These are phyloP conservation scores for Dioszegia hungarica DNA, from an alignment of 768 basidiomycete species.

Conservation along the genomic window DNA sequence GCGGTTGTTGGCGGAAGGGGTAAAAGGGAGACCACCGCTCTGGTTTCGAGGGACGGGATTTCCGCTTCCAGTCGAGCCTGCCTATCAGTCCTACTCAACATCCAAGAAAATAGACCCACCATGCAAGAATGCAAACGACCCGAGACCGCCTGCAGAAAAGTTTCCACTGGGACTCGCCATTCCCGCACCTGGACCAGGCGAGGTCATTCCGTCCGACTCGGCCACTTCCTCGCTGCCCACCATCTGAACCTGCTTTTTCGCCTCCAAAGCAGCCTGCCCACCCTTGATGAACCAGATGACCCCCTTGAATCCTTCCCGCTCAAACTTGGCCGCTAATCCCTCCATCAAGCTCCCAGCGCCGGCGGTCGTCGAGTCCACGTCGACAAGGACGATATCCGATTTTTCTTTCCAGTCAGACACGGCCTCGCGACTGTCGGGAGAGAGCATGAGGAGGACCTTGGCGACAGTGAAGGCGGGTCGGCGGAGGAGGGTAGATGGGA, in stretches of 20 bases:
- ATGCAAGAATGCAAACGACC: slow-evolving; percentile 48
- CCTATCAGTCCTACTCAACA: neutral
- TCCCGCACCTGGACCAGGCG: slow-evolving; percentile 1
- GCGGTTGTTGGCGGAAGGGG: neutral
- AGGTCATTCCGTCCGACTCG: neutral
- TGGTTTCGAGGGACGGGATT: neutral
- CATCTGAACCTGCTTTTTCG: slow-evolving; percentile 33
- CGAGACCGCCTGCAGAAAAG: slow-evolving; percentile 3
- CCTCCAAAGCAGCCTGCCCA: slow-evolving; percentile 57
- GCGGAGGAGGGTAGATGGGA: slow-evolving; percentile 90
- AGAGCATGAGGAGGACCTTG: slow-evolving; percentile 75
- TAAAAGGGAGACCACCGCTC: slow-evolving; percentile 1
- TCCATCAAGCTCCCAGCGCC: slow-evolving; percentile 54
- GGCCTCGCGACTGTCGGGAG: slow-evolving; percentile 50
- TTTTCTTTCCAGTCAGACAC: slow-evolving; percentile 26
- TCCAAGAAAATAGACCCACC: slow-evolving; percentile 10
- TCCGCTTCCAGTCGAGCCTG: slow-evolving; percentile 29
- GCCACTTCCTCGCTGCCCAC: neutral
- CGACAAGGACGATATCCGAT: slow-evolving; percentile 70
- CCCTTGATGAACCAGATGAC: slow-evolving; percentile 74
- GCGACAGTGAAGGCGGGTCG: slow-evolving; percentile 78
- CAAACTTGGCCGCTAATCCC: slow-evolving; percentile 50
- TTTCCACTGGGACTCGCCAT: slow-evolving; percentile 1
- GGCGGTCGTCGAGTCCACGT: slow-evolving; percentile 66
- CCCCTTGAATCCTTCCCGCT: slow-evolving; percentile 55